Evolutionary conservation across 2,329 filamentous ascomycete species (phyloP).

Genomic region (Aspergillus tanneri): DNA sequence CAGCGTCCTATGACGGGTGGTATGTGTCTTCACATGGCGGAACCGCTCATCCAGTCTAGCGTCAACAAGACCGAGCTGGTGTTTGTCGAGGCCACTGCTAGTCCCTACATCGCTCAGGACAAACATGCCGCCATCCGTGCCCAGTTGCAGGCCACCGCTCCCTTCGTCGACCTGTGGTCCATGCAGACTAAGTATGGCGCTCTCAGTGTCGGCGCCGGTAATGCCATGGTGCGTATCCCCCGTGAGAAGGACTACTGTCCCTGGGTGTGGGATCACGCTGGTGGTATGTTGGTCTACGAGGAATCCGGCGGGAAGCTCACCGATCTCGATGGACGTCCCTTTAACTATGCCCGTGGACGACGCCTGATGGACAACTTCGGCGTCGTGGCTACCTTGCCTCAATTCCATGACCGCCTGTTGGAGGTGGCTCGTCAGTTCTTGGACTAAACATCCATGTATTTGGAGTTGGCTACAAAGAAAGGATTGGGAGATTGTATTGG

Average conservation of each 20-base stretch:
- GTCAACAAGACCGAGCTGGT: neutral
- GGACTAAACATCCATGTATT: neutral
- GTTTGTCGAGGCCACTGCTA: constrained; percentile 7
- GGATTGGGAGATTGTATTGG: neutral
- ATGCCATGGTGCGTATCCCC: constrained; percentile 14
- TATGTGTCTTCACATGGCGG: neutral
- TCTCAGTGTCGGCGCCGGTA: constrained; percentile 10
- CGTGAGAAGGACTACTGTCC: constrained; percentile 2
- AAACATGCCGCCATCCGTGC: constrained; percentile 5
- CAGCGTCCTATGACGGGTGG: constrained; percentile 2
- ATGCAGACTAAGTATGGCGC: constrained; percentile 15
- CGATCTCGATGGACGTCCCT: constrained; percentile 10
- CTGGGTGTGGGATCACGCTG: constrained; percentile 11
- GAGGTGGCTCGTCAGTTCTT: constrained; percentile 1
- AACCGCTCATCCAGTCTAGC: neutral
- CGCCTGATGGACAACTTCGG: constrained; percentile 8
- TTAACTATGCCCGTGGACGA: constrained; percentile 7
- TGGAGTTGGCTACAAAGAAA: neutral
- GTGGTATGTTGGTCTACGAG: constrained; percentile 12
- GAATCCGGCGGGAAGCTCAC: constrained; percentile 13
- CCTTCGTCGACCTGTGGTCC: constrained; percentile 7
- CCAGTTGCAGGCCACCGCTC: constrained; percentile 1
- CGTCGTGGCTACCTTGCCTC: constrained; percentile 9
- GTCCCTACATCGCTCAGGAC: constrained; percentile 1
- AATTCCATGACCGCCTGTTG: constrained; percentile 7